Conservation (phyloP, 345 rosid species). For the Draba incana region DNA sequence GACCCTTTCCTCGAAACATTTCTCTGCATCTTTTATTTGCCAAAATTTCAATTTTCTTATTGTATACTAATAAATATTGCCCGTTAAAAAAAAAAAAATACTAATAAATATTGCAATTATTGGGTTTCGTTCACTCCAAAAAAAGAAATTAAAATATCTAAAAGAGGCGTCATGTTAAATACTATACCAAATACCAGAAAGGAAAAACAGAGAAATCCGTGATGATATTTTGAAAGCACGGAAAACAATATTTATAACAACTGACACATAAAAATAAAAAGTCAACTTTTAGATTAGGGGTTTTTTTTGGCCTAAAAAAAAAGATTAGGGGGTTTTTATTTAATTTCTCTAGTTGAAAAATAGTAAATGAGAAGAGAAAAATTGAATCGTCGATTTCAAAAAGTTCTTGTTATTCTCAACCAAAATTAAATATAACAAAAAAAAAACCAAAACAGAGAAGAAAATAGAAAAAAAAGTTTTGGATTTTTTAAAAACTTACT, state of each 20-base stretch:
- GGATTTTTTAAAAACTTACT: slow-evolving; percentile 23
- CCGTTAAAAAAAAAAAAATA: too few species aligned
- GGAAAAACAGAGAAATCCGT: slow-evolving; percentile 5
- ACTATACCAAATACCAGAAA: slow-evolving; percentile 17
- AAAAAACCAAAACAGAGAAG: background rate
- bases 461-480: background rate
- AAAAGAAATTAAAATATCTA: slow-evolving; percentile 20
- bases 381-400: slow-evolving; percentile 1
- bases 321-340: background rate
- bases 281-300: slow-evolving; percentile 12
- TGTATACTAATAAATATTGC: background rate
- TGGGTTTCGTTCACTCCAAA: slow-evolving; percentile 18
- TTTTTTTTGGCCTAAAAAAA: background rate
- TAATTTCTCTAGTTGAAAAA: slow-evolving; percentile 3
- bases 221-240: slow-evolving; percentile 4
- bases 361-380: slow-evolving; percentile 30
- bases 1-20: slow-evolving; percentile 77
- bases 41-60: background rate
- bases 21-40: slow-evolving; percentile 62
- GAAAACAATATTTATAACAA: background rate
- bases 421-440: slow-evolving; percentile 26
- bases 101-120: slow-evolving; percentile 1
- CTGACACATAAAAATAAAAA: slow-evolving; percentile 15
- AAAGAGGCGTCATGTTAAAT: slow-evolving; percentile 29
- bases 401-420: slow-evolving; percentile 27